Evolutionary conservation across 352 stramenopile species (phyloP).

Genomic region (Phytopythium montanum): DNA sequence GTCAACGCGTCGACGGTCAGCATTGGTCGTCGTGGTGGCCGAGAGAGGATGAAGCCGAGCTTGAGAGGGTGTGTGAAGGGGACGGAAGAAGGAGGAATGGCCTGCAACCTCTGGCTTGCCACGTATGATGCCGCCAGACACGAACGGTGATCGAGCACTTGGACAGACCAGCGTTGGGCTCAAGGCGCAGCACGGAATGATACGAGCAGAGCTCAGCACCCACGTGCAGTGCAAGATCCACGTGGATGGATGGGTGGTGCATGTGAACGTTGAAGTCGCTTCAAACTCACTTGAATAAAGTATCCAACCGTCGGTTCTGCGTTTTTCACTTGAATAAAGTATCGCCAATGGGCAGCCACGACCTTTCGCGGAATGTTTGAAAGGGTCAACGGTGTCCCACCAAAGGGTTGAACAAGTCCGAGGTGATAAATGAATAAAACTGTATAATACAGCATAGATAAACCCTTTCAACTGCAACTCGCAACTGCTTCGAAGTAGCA

Average conservation of each 20-base stretch:
- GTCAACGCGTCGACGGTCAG: background rate
- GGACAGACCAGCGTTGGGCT: too few species aligned
- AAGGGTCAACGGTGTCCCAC: background rate
- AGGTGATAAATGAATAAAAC: background rate
- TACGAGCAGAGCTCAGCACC: background rate
- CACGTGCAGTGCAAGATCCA: background rate
- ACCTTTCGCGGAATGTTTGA: background rate
- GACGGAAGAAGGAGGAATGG: background rate
- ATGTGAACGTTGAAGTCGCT: background rate
- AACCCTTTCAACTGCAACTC: background rate
- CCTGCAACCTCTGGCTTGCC: background rate
- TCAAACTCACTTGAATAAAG: background rate
- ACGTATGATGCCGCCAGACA: background rate
- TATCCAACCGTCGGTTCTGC: background rate
- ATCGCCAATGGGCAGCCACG: background rate
- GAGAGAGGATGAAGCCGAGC: background rate
- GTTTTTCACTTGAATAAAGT: background rate
- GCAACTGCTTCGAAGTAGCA: too few species aligned
- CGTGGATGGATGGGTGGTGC: background rate
- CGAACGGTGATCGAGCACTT: background rate
- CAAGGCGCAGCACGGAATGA: too few species aligned
- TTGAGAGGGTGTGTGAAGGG: background rate
- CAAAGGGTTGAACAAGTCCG: background rate
- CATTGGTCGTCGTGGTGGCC: background rate
- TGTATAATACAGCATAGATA: background rate